Base-by-base conservation (phyloP, 495 filamentous ascomycete species). In the Aspergillus bertholletiae region DNA sequence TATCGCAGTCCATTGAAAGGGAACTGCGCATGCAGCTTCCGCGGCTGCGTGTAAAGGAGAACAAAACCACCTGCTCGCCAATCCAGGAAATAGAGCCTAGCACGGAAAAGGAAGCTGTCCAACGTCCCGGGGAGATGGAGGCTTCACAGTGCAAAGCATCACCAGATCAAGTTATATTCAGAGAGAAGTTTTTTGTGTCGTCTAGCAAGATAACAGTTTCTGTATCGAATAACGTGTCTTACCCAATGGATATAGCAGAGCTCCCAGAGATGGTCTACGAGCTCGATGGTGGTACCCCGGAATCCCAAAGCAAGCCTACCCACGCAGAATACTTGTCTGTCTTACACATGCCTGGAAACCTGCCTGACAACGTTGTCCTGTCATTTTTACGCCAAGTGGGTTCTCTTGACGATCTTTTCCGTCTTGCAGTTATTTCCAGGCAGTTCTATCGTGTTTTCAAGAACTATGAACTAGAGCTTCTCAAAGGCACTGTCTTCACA, bases 361-460 rank as follows among this genome's bases (percentile, higher is more conserved):
- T 77, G 21, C 76, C 80, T 7, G 76, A 82, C 49, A 59, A 66
- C 17, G 65, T 84, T 7, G 72, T 86, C 22, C 54, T 81, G 17
- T 48, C 65, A 20, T 80, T 88, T 5, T 67, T 87, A 55, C 61
- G 74, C 40, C 65, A 66, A 3, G 71, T 84, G 20, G 65, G 72
- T 39, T 79, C 73, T 7, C 69, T 85, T 0, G 75, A 81, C 46
- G 83, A 85, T 60, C 73, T 88, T 3, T 85, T 85, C 60, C 74
- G 74, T 35, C 73, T 80, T 1, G 82, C 80, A 1, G 64, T 78
- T 0, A 70, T 84, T 13, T 83, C 81, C 70, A 73, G 70, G 44
- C 78, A 77, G 8, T 85, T 86, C 62, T 86, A 86, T 54, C 69
- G 73, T 8, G 75, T 83, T 0, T 87, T 83, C 66, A 87, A 87